Evolutionary conservation across 371 early-diverging fungal genomes (phyloP), one percentile per base, ranked within the genome.

Genomic region (Mucor sp.): DNA sequence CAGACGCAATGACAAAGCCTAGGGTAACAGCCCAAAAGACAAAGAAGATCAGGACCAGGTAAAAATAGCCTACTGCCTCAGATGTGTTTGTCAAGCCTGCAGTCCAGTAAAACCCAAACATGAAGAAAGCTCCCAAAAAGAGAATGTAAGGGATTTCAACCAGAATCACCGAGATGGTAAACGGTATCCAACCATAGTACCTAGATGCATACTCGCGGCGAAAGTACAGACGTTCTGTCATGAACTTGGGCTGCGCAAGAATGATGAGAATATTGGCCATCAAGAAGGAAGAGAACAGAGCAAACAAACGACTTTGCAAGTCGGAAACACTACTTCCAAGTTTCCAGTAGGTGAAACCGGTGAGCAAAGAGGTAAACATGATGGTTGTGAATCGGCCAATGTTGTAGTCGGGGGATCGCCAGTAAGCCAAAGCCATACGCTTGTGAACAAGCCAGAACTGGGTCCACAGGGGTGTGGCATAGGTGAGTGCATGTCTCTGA

Each of bases 121-220:
- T 86, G 65, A 82, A 84, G 60, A 71, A 65, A 3, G 85, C 82
- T 35, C 74, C 72, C 1, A 82, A 61, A 17, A 86, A 35, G 11
- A 87, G 37, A 11, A 83, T 71, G 47, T 85, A 88, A 6, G 88
- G 88, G 17, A 88, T 63, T 53, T 88, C 86, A 15, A 80, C 78
- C 17, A 83, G 48, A 23, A 85, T 66, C 60, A 77, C 76, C 6
- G 84, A 74, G 3, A 73, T 47, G 17, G 82, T 83, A 73, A 88
- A 89, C 0, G 90, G 81, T 27, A 75, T 69, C 84, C 88, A 88
- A 14, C 85, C 80, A 68, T 92, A 92, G 64, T 87, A 87, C 48
- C 87, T 85, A 23, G 87, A 79, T 6, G 89, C 84, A 6, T 83
- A 72, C 69, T 92, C 92, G 28, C 91, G 80, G 27, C 82, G 81